phyloP scores from a whole-genome alignment of 148 eudicot genomes.

The Silene conica region DNA sequence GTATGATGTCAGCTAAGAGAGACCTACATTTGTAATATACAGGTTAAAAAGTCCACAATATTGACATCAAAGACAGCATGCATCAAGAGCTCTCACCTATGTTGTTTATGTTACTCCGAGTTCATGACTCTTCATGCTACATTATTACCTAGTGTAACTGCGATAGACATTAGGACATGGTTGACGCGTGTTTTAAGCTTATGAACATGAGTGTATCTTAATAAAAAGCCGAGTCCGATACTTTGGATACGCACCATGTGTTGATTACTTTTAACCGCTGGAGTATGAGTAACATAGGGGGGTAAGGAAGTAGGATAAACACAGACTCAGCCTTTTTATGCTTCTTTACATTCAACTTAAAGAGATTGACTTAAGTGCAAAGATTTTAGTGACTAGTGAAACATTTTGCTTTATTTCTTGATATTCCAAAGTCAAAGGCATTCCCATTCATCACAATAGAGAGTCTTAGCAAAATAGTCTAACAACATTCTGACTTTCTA shows the following conservation, averaged over 20 bases:
- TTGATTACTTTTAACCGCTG: neutral
- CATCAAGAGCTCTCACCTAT: neutral
- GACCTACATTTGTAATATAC: constrained; percentile 49
- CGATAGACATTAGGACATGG: neutral
- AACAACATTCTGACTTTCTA: neutral
- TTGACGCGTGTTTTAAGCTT: neutral
- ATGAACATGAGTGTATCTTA: neutral
- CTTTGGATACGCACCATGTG: neutral
- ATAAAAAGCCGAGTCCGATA: neutral
- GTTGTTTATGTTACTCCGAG: no score
- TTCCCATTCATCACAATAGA: neutral
- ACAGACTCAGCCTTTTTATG: neutral
- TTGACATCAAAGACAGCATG: neutral
- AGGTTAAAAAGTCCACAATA: constrained; percentile 26
- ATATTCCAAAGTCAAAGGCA: constrained; percentile 1
- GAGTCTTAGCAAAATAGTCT: neutral
- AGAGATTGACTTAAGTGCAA: neutral
- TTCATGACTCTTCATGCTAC: neutral
- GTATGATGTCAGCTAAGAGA: constrained; percentile 87
- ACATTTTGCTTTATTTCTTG: neutral
- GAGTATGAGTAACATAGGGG: neutral
- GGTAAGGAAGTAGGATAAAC: no score
- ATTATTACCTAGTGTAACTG: neutral
- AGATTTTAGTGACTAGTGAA: neutral
- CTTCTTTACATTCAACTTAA: neutral